phyloP scores from a whole-genome alignment of 345 rosid genomes.

The Eucalyptus polybractea region DNA sequence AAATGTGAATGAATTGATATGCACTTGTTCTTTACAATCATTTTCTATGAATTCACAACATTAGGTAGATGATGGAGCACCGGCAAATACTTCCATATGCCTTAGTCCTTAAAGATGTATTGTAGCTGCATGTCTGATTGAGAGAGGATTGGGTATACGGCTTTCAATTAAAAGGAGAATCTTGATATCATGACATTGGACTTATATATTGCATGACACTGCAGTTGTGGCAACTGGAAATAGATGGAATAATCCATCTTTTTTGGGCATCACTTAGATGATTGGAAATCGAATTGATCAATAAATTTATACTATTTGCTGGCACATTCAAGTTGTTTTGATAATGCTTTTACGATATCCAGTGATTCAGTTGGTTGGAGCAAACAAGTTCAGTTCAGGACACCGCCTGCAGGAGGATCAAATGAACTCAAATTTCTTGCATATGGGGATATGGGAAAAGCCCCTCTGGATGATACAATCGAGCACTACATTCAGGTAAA shows the following conservation, averaged over 20 bases:
- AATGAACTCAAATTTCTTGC: slow-evolving; percentile 37
- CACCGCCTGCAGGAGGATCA: slow-evolving; percentile 58
- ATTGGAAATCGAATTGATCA: background rate
- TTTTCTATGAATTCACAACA: background rate
- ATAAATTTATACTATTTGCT: background rate
- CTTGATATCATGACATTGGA: background rate
- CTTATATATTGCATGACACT: background rate
- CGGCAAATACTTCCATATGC: background rate
- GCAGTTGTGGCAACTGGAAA: background rate
- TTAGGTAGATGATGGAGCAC: background rate
- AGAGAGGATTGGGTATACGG: background rate
- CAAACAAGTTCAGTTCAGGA: slow-evolving; percentile 22
- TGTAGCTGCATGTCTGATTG: background rate
- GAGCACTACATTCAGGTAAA: slow-evolving; percentile 60
- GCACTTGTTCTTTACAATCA: background rate
- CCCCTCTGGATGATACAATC: slow-evolving; percentile 43
- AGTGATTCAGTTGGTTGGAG: slow-evolving; percentile 61
- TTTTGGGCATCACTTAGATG: background rate
- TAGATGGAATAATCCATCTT: background rate
- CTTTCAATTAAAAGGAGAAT: background rate
- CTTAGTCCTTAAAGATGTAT: background rate
- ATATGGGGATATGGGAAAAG: slow-evolving; percentile 73
- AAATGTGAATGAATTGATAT: background rate
- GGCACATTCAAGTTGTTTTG: background rate
- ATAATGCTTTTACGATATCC: background rate